Evolutionary conservation across 1,284 basidiomycete species (phyloP).

Genomic region (Ganoderma resinaceum): DNA sequence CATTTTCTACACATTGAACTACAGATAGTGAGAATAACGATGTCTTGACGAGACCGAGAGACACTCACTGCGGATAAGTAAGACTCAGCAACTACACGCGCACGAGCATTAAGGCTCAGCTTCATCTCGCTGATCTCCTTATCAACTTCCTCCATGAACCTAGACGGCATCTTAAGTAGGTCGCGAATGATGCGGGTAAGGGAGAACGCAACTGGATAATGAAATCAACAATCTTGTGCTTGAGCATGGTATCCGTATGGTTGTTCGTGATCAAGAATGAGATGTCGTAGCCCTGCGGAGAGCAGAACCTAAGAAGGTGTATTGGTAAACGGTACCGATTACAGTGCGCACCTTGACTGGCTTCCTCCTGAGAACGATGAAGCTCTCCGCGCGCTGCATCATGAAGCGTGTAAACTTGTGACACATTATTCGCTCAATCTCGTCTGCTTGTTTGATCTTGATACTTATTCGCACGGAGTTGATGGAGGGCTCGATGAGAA

Average conservation of each 20-base stretch:
- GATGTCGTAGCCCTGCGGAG: conserved; percentile 90
- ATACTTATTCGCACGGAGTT: conserved; percentile 98
- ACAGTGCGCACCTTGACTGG: conserved; percentile 76
- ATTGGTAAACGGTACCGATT: not conserved
- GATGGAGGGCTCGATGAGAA: conserved; percentile 95
- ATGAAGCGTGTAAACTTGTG: conserved; percentile 99
- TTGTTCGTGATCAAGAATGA: conserved; percentile 98
- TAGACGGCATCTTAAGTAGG: conserved; percentile 37
- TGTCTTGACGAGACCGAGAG: not conserved
- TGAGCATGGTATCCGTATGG: conserved; percentile 97
- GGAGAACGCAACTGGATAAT: conserved; percentile 86
- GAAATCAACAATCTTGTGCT: conserved; percentile 99
- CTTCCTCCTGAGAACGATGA: conserved; percentile 94
- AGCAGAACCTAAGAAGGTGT: conserved; percentile 8
- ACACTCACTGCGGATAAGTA: conserved; percentile 76
- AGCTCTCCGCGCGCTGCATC: conserved; percentile 98
- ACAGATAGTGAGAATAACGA: not conserved
- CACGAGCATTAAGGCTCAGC: conserved; percentile 91
- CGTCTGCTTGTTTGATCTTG: conserved; percentile 99
- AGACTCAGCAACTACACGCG: conserved; percentile 96
- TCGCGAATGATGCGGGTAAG: not conserved
- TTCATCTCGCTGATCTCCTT: conserved; percentile 94
- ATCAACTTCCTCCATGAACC: conserved; percentile 98
- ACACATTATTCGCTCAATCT: conserved; percentile 96
- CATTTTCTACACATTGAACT: conserved; percentile 35